Conservation (phyloP, 148 eudicot species). For the Gaultheria prostrata region DNA sequence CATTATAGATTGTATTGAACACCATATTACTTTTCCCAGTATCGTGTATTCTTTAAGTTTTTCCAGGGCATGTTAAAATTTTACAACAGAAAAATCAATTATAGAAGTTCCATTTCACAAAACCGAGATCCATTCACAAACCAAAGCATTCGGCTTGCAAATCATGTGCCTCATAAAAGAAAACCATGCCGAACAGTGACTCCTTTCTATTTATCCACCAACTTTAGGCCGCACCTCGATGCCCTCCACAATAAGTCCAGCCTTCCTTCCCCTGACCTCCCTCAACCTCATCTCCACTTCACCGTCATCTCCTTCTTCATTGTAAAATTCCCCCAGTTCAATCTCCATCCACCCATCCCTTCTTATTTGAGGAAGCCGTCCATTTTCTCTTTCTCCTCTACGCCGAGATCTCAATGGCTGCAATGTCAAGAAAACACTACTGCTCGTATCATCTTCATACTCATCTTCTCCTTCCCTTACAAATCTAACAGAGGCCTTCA, state of each 20-base stretch:
- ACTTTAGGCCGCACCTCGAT: background rate
- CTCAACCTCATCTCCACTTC: slow-evolving; percentile 40
- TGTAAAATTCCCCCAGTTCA: slow-evolving; percentile 48
- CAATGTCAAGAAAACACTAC: slow-evolving; percentile 10
- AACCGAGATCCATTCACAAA: no score
- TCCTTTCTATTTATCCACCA: background rate
- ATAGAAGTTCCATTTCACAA: no score
- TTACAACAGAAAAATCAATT: no score
- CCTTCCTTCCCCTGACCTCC: slow-evolving; percentile 16
- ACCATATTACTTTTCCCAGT: no score
- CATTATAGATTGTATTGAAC: no score
- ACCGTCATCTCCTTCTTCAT: slow-evolving; percentile 20
- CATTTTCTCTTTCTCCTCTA: slow-evolving; percentile 1
- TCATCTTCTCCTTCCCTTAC: slow-evolving; percentile 21
- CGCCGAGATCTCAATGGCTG: background rate
- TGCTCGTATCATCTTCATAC: slow-evolving; percentile 14
- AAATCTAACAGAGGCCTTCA: slow-evolving; percentile 6
- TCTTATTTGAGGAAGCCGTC: slow-evolving; percentile 32
- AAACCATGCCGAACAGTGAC: background rate
- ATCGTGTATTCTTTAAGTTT: no score
- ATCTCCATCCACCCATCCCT: slow-evolving; percentile 65
- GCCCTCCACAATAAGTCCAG: background rate
- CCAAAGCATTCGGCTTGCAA: no score
- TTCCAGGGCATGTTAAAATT: no score
- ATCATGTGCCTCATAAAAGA: background rate